Evolutionary conservation across 768 basidiomycete genomes (phyloP).

Genomic region (Tricholoma saponaceum): DNA sequence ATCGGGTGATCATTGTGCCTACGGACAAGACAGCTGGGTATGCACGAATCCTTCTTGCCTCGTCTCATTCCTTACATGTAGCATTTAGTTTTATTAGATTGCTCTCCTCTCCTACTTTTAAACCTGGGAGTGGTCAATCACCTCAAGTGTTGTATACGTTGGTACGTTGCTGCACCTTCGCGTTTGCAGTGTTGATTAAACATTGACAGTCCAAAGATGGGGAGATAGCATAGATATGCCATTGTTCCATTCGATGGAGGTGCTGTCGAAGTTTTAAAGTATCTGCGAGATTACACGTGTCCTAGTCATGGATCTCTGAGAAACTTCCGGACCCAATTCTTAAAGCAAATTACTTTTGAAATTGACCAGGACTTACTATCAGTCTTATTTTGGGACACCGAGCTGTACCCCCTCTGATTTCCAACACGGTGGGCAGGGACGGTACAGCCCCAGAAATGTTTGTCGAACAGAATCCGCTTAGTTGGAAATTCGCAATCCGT

Average conservation of each 20-base stretch:
- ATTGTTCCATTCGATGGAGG: background rate
- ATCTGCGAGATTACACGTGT: no score
- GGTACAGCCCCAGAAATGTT: no score
- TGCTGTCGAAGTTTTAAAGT: background rate
- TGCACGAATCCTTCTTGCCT: conserved; percentile 2
- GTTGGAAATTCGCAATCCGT: no score
- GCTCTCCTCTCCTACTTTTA: conserved; percentile 28
- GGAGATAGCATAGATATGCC: background rate
- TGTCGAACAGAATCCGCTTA: no score
- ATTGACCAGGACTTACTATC: no score
- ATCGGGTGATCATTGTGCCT: conserved; percentile 33
- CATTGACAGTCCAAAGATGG: conserved; percentile 4
- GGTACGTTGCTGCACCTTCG: conserved; percentile 7
- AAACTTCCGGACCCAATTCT: no score
- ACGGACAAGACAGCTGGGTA: conserved; percentile 33
- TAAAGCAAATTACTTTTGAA: no score
- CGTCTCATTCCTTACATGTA: background rate
- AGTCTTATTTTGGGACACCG: no score
- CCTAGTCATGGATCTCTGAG: no score
- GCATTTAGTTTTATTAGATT: conserved; percentile 23
- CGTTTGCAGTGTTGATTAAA: background rate
- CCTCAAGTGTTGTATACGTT: conserved; percentile 12
- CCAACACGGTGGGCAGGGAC: no score
- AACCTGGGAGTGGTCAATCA: conserved; percentile 10
- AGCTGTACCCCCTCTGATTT: no score